Evolutionary conservation across 768 basidiomycete genomes (phyloP).

Genomic region (Russula olivacea): DNA sequence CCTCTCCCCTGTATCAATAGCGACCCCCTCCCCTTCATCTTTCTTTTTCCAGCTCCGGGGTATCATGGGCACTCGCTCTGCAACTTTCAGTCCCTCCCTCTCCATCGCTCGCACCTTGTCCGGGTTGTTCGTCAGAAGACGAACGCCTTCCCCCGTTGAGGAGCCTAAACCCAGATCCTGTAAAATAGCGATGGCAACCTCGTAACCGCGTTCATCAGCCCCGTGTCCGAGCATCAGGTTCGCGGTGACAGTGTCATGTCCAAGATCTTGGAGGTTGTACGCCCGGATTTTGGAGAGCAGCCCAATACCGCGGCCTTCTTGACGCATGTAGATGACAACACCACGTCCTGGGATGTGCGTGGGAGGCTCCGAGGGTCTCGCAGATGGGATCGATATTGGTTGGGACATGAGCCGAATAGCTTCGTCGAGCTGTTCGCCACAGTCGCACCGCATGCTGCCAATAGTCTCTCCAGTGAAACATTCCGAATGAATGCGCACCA

Average conservation of each 20-base stretch:
- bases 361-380: constrained; percentile 31
- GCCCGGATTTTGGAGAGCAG: constrained; percentile 92
- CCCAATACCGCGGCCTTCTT: constrained; percentile 97
- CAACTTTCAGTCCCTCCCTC: constrained; percentile 72
- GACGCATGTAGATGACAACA: constrained; percentile 89
- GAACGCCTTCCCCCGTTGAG: constrained; percentile 51
- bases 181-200: constrained; percentile 84
- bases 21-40: constrained; percentile 32
- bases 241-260: constrained; percentile 97
- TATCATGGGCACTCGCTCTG: constrained; percentile 90
- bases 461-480: constrained; percentile 99
- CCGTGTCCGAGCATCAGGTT: constrained; percentile 92
- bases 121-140: constrained; percentile 94
- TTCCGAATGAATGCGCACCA: constrained; percentile 95
- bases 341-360: constrained; percentile 74
- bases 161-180: constrained; percentile 75
- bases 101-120: constrained; percentile 89
- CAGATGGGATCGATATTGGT: constrained; percentile 47
- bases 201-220: constrained; percentile 92
- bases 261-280: constrained; percentile 96
- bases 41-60: constrained; percentile 73
- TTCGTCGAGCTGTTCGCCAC: constrained; percentile 97
- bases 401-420: constrained; percentile 86
- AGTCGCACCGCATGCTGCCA: constrained; percentile 97
- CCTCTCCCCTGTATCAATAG: constrained; percentile 34